Percentiles rank a stretch among this genome's conserved stretches.
Evolutionary conservation across 441 rosid genomes (phyloP).

Genomic region (Syzygium malaccense): DNA sequence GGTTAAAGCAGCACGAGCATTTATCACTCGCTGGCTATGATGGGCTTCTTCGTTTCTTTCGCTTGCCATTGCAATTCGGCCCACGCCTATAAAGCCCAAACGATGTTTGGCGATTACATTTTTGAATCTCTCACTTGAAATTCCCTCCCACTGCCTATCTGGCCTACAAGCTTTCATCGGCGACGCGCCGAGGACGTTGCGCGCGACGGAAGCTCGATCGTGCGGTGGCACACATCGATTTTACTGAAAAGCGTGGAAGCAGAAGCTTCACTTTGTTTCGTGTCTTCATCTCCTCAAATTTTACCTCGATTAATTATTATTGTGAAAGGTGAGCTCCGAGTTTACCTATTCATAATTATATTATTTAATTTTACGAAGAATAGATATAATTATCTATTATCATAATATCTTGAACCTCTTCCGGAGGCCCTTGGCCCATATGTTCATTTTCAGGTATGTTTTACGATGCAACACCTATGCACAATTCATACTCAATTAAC

Average conservation of each 20-base stretch:
- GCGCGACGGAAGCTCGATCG: neutral
- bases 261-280: neutral
- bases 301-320: neutral
- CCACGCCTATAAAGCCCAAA: neutral
- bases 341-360: accelerated
- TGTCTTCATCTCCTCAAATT: neutral
- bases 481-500: accelerated
- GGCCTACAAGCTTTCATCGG: neutral
- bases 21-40: neutral
- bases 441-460: accelerated
- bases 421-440: accelerated
- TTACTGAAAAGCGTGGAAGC: neutral
- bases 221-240: neutral
- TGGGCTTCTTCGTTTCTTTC: neutral
- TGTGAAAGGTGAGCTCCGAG: neutral
- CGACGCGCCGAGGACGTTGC: neutral
- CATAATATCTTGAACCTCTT: neutral
- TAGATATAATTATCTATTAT: neutral
- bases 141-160: neutral
- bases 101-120: neutral
- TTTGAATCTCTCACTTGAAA: neutral
- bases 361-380: neutral
- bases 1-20: neutral
- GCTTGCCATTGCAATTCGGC: neutral
- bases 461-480: accelerated